A percentile compares a stretch with the other conserved stretches of the same genome.
These are phyloP conservation scores for Thermothelomyces thermophilus DNA, from an alignment of 2,329 filamentous ascomycete species.

Conservation along the genomic window DNA sequence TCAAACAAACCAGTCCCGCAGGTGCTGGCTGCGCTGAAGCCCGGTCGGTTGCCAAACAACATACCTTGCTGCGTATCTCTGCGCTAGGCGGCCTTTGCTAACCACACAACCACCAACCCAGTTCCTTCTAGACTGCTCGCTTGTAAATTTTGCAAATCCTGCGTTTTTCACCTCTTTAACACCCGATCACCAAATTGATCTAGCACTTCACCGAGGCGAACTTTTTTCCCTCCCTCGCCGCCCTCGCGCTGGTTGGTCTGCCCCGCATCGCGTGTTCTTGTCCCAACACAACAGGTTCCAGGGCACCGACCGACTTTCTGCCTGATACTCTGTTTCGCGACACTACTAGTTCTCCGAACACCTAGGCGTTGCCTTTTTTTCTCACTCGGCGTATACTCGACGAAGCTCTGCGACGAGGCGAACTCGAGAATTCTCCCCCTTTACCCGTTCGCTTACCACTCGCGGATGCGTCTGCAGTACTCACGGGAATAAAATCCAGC, in stretches of 20 bases:
- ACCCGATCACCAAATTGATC: not conserved
- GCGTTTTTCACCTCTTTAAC: not conserved
- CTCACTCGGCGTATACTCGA: not conserved
- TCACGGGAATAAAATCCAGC: not conserved
- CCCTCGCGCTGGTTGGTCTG: constrained; percentile 1
- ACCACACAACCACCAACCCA: not conserved
- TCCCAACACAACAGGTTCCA: not conserved
- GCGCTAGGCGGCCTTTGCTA: not conserved
- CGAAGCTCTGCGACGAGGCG: not conserved
- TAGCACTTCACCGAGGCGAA: not conserved
- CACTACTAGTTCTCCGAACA: not conserved
- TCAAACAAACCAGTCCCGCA: not conserved
- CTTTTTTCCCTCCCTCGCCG: not conserved
- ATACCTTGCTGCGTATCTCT: not conserved
- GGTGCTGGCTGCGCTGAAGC: not conserved
- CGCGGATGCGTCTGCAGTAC: not conserved
- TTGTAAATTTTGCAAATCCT: not conserved
- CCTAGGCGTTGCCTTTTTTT: not conserved
- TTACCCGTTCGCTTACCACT: not conserved
- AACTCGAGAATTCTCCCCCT: not conserved
- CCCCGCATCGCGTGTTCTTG: constrained; percentile 6
- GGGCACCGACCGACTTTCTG: constrained; percentile 5
- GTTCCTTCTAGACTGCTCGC: not conserved
- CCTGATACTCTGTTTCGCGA: not conserved
- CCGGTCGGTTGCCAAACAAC: not conserved